Evolutionary conservation across 176 grass and related monocot species (phyloP).

Genomic region (Cocos nucifera): DNA sequence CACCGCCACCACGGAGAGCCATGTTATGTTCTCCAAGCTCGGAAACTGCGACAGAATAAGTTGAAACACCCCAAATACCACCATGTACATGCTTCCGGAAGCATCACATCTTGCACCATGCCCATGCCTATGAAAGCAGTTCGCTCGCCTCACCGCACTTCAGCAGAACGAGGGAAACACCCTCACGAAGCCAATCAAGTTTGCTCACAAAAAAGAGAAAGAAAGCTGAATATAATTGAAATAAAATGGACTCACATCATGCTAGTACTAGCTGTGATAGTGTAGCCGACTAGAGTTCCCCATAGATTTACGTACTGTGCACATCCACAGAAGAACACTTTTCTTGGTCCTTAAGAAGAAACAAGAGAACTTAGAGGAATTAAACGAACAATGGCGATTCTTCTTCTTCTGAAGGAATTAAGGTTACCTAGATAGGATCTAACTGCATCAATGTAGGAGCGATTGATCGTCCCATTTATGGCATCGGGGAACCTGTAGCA

Average conservation of each 20-base stretch:
- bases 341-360: slow-evolving; percentile 35
- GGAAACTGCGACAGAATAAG: slow-evolving; percentile 76
- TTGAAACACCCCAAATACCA: slow-evolving; percentile 76
- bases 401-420: too few species aligned
- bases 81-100: slow-evolving; percentile 77
- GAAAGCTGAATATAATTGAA: too few species aligned
- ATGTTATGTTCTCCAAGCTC: slow-evolving; percentile 86
- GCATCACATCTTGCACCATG: slow-evolving; percentile 31
- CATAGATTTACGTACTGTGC: slow-evolving; percentile 95
- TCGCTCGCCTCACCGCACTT: slow-evolving; percentile 75
- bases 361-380: too few species aligned
- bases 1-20: slow-evolving; percentile 84
- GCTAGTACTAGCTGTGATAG: slow-evolving; percentile 87
- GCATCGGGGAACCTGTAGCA: slow-evolving; percentile 93
- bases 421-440: slow-evolving; percentile 67
- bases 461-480: slow-evolving; percentile 49
- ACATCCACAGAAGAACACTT: slow-evolving; percentile 69
- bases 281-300: slow-evolving; percentile 92
- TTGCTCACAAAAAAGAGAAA: too few species aligned
- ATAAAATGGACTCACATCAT: slow-evolving; percentile 58
- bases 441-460: slow-evolving; percentile 77
- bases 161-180: background rate
- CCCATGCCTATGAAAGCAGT: slow-evolving; percentile 75
- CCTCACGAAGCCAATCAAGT: too few species aligned
- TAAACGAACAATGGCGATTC: too few species aligned